Conservation (phyloP, 129 eudicot species). For the Logfia minima region DNA sequence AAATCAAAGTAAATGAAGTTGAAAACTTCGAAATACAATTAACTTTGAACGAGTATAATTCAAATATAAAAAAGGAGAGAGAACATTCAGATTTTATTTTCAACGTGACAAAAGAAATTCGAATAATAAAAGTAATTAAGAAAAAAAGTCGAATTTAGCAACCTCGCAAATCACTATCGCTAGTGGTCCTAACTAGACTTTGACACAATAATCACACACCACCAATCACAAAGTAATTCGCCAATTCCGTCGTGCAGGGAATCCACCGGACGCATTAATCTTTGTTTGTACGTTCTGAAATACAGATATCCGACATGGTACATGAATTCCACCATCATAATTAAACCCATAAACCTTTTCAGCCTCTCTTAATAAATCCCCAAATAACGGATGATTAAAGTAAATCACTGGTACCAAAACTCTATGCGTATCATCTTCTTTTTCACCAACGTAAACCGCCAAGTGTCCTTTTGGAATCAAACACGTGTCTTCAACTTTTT, state of each 20-base stretch:
- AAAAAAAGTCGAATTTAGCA: constrained; percentile 21
- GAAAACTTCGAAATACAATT: no score
- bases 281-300: constrained; percentile 60
- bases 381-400: constrained; percentile 77
- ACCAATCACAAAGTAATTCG: constrained; percentile 22
- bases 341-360: constrained; percentile 77
- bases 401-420: constrained; percentile 79
- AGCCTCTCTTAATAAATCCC: constrained; percentile 62
- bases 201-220: background rate
- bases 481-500: constrained; percentile 18
- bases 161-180: constrained; percentile 20
- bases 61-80: no score
- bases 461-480: constrained; percentile 72
- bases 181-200: background rate
- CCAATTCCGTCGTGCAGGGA: constrained; percentile 42
- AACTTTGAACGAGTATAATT: no score
- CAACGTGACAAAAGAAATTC: background rate
- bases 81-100: no score
- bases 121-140: background rate
- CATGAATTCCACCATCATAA: constrained; percentile 75
- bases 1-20: no score
- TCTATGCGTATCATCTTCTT: constrained; percentile 53
- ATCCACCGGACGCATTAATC: constrained; percentile 49
- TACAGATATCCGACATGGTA: constrained; percentile 79
- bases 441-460: constrained; percentile 77